phyloP scores from a whole-genome alignment of 108 stramenopile genomes.

The Pseudonitzschia pungens region DNA sequence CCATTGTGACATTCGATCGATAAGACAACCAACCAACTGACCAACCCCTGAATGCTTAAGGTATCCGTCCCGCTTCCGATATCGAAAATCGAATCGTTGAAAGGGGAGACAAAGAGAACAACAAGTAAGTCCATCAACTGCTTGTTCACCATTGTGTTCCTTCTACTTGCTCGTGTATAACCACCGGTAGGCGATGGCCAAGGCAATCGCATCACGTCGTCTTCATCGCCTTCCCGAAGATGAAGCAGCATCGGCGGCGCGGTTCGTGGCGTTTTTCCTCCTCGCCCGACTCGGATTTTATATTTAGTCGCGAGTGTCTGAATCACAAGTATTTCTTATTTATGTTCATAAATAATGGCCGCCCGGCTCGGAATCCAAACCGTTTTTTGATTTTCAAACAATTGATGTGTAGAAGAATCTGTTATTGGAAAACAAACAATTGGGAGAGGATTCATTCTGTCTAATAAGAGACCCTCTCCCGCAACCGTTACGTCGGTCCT shows the following conservation, averaged over 20 bases:
- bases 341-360: not conserved
- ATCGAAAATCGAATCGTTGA: not conserved
- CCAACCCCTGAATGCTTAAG: not conserved
- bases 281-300: constrained; percentile 2
- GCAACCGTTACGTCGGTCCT: constrained; percentile 2
- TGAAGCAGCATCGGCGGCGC: not conserved
- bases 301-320: constrained; percentile 12
- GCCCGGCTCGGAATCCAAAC: constrained; percentile 1
- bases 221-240: not conserved
- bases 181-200: not conserved
- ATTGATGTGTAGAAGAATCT: not conserved
- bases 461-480: not conserved
- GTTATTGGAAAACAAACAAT: not conserved
- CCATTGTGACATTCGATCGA: not conserved
- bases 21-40: not conserved
- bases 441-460: not conserved
- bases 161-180: not conserved
- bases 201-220: constrained; percentile 1
- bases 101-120: not conserved
- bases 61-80: not conserved
- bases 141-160: not conserved
- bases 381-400: constrained; percentile 1
- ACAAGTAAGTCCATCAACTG: constrained; percentile 6
- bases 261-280: not conserved
- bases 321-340: not conserved